Evolutionary conservation across 352 stramenopile genomes (phyloP).

Genomic region (Blastocystis sp.): DNA sequence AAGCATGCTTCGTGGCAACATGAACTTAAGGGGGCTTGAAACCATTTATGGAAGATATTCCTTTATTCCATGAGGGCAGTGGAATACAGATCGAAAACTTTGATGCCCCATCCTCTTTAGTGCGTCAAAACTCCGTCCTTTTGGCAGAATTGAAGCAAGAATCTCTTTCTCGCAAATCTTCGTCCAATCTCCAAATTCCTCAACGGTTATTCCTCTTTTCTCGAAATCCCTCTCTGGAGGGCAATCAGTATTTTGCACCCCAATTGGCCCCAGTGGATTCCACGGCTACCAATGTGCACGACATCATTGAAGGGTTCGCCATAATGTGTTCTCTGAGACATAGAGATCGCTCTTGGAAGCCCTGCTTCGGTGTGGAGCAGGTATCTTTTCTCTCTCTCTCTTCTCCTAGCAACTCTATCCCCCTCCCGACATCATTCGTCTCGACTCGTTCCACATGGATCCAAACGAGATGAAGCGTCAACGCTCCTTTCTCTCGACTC

Average conservation of each 20-base stretch:
- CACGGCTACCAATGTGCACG: too few species aligned
- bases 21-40: neutral
- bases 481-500: neutral
- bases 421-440: neutral
- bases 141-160: constrained; percentile 1
- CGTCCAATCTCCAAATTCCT: neutral
- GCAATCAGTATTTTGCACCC: neutral
- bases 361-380: neutral
- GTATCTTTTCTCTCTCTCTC: neutral
- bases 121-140: neutral
- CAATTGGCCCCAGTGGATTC: neutral
- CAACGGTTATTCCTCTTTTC: neutral
- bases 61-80: neutral
- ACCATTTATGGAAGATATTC: neutral
- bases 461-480: constrained; percentile 17
- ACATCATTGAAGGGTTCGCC: neutral
- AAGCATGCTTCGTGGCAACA: neutral
- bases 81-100: neutral
- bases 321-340: neutral
- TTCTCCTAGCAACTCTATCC: neutral
- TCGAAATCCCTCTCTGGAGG: neutral
- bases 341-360: neutral
- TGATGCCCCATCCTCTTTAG: neutral
- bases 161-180: neutral
- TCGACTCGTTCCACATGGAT: neutral